Evolutionary conservation across 306 rosid genomes (phyloP), one percentile per base, ranked within the genome.

Genomic region (Mimosa pudica): DNA sequence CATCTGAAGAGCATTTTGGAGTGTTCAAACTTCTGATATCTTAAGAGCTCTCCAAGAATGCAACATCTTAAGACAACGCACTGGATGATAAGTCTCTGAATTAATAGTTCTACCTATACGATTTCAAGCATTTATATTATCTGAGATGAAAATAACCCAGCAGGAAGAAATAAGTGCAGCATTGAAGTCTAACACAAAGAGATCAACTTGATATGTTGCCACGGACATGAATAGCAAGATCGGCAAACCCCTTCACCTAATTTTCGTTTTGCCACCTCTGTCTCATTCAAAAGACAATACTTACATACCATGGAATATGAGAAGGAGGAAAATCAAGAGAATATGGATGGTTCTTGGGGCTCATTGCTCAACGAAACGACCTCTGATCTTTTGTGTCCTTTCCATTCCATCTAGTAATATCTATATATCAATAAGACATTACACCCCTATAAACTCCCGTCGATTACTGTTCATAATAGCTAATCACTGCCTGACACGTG

Each of bases 131-230:
- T 41, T 11, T 12, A 36, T 55, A 70, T 76, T 74, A 52, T 75
- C 82, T 49, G 84, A 81, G 36, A 70, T 79, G 63, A 42, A 65
- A 71, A 64, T 78, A 16, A 71, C 78, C 65, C 12, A 82, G 69
- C 64, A 71, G 68, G 66, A 46, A 81, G 74, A 78, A 77, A 77
- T 45, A 6, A 20, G 8, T 35, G 46, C 58, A 76, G 16, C 77
- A 72, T 24, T 55, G 69, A 6, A 60, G 81, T 78, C 42, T 73
- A 70, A 7, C 51, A 62, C 32, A 11, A 30, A 52, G 16, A 48
- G 76, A 84, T 85, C 76, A 16, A 78, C 83, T 77, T 77, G 75
- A 80, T 74, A 79, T 32, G 68, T 68, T 71, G 80, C 55, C 13
- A 78, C 72, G 57, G 20, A 70, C 42, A 42, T 24, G 67, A 58